A percentile compares a stretch with the other conserved stretches of the same genome.
These are phyloP conservation scores for Waitea zeae DNA, from an alignment of 1,284 basidiomycete genomes.

Conservation along the genomic window DNA sequence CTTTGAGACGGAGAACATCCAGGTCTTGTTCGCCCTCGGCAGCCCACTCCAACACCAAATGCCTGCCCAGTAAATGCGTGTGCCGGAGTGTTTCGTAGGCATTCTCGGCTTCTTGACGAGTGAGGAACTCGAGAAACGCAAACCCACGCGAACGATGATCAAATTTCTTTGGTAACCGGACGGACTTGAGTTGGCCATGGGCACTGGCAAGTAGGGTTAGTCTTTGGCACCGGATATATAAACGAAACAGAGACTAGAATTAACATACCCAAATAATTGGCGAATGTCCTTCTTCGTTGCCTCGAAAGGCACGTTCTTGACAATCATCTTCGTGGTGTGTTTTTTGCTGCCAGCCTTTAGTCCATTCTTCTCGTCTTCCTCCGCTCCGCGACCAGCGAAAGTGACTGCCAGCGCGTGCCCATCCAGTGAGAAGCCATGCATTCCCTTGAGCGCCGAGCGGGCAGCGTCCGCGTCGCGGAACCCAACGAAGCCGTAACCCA, in stretches of 20 bases:
- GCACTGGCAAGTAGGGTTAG: conserved; percentile 33
- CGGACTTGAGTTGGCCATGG: conserved; percentile 84
- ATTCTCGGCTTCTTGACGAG: conserved; percentile 73
- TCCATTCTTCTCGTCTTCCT: conserved; percentile 32
- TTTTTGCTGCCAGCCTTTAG: conserved; percentile 27
- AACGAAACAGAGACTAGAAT: conserved; percentile 5
- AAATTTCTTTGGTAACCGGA: conserved; percentile 78
- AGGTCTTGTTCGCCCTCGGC: conserved; percentile 64
- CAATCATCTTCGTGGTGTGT: conserved; percentile 77
- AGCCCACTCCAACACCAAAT: conserved; percentile 91
- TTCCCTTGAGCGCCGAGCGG: conserved; percentile 56
- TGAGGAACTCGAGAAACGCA: conserved; percentile 88
- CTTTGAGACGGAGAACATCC: conserved; percentile 62
- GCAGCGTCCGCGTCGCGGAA: conserved; percentile 70
- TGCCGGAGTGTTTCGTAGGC: conserved; percentile 76
- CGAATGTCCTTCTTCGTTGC: conserved; percentile 86
- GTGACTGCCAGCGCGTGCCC: conserved; percentile 75
- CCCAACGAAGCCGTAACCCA: conserved; percentile 95
- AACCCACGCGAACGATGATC: conserved; percentile 81
- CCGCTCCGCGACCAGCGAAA: conserved; percentile 76
- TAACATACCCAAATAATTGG: conserved; percentile 66
- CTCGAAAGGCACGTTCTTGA: conserved; percentile 98
- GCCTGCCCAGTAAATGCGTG: conserved; percentile 90
- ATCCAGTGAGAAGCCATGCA: conserved; percentile 76
- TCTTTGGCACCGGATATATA: conserved; percentile 1